Evolutionary conservation across 2,329 filamentous ascomycete species (phyloP), one percentile per base, ranked within the genome.

Genomic region (Ascochyta lentis): DNA sequence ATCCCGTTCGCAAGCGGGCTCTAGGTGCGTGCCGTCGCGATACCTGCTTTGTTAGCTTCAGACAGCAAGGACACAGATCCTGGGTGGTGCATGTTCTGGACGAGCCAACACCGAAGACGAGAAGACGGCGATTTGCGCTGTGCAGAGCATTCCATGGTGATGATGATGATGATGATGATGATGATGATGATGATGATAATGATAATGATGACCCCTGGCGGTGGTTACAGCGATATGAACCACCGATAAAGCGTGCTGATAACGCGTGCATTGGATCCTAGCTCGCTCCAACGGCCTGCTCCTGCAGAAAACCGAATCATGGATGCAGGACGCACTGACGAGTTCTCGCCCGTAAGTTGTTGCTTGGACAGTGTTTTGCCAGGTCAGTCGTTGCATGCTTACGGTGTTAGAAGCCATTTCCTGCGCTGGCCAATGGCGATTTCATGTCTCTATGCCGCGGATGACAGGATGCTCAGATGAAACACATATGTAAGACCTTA

Each of bases 281-380:
- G 56, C 29, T 44, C 31, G 56, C 29, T 44, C 31, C 49, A 60
- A 60, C 52, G 55, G 55, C 53, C 27, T 45, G 42, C 55, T 60
- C 47, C 52, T 65, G 63, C 63, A 67, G 54, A 31, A 60, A 42
- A 56, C 48, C 58, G 47, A 58, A 50, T 29, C 40, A 46, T 52
- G 43, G 39, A 52, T 39, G 52, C 45, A 49, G 49, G 58, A 48
- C 61, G 66, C 66, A 65, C 61, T 60, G 58, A 65, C 54, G 43
- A 54, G 19, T 19, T 19, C 19, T 19, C 19, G 19, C 19, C 19
- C 19, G 19, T 19, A 19, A 19, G 19, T 19, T 19, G 61, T 72
- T 68, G 65, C 64, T 67, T 72, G 71, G 71, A 57, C 49, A 56
- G 54, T 56, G 58, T 59, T 47, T 50, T 70, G 69, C 69, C 70